Percentiles rank a stretch among this genome's conserved stretches.
These are phyloP conservation scores for Nitzschia palea DNA, from an alignment of 108 stramenopile genomes.

Conservation along the genomic window DNA sequence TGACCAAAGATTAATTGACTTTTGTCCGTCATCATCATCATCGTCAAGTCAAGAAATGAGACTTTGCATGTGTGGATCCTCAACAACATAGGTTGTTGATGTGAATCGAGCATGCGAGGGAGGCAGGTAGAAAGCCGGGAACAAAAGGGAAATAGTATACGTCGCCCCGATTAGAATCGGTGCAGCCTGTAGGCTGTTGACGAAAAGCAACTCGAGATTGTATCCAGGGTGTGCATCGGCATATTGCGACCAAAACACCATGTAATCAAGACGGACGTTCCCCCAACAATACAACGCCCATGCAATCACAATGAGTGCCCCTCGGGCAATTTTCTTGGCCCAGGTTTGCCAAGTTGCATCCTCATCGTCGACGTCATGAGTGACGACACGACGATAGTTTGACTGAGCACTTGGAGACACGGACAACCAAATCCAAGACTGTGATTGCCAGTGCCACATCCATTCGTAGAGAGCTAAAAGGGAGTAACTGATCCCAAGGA, in stretches of 20 bases:
- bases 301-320: neutral
- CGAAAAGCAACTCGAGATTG: constrained; percentile 14
- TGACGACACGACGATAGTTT: constrained; percentile 13
- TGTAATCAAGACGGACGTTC: constrained; percentile 11
- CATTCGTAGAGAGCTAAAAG: constrained; percentile 16
- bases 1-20: too few relatives aligned
- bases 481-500: neutral
- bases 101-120: neutral
- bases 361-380: constrained; percentile 11
- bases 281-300: constrained; percentile 23
- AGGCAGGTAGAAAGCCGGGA: constrained; percentile 3
- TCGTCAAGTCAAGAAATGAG: neutral
- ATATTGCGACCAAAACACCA: constrained; percentile 13
- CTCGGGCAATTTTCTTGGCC: neutral
- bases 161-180: constrained; percentile 19
- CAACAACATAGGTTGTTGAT: neutral
- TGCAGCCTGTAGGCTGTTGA: constrained; percentile 15
- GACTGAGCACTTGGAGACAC: neutral
- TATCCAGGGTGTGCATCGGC: neutral
- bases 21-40: neutral
- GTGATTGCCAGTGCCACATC: constrained; percentile 31
- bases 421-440: neutral
- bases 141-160: neutral
- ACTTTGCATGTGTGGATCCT: neutral
- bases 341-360: constrained; percentile 11